phyloP scores from a whole-genome alignment of 768 basidiomycete species.

The Serendipita sp. region DNA sequence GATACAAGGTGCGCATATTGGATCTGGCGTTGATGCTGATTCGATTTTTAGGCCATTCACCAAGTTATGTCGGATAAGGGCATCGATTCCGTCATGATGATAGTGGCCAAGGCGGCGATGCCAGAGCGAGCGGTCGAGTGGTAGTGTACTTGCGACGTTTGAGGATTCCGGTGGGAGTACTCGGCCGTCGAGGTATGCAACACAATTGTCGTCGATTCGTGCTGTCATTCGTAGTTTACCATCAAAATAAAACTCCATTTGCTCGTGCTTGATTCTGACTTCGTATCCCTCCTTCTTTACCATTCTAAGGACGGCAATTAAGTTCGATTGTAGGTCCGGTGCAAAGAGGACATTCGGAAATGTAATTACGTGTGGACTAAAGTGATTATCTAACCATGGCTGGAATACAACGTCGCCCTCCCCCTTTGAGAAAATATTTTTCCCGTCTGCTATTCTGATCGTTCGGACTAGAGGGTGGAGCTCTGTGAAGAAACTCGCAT shows the following conservation, averaged over 20 bases:
- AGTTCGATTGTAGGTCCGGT: constrained; percentile 2
- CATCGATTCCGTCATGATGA: constrained; percentile 14
- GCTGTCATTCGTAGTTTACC: constrained; percentile 13
- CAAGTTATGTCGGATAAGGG: constrained; percentile 10
- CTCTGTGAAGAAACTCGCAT: neutral
- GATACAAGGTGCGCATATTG: constrained; percentile 22
- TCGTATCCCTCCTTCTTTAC: neutral
- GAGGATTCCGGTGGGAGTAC: constrained; percentile 8
- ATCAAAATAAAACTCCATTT: neutral
- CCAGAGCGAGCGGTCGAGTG: constrained; percentile 16
- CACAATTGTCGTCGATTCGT: constrained; percentile 14
- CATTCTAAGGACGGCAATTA: constrained; percentile 5
- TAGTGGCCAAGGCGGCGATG: constrained; percentile 20
- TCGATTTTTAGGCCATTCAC: constrained; percentile 17
- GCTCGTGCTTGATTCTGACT: neutral
- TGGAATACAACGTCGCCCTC: constrained; percentile 3
- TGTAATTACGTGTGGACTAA: neutral
- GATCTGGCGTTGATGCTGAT: constrained; percentile 14
- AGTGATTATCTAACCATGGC: neutral
- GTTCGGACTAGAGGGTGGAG: neutral
- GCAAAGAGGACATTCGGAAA: constrained; percentile 8
- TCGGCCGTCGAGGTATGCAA: constrained; percentile 15
- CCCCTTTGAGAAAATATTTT: neutral
- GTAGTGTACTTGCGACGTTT: constrained; percentile 12
- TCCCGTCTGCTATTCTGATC: neutral